Evolutionary conservation across 768 basidiomycete species (phyloP).

Genomic region (Pluteus cervinus): DNA sequence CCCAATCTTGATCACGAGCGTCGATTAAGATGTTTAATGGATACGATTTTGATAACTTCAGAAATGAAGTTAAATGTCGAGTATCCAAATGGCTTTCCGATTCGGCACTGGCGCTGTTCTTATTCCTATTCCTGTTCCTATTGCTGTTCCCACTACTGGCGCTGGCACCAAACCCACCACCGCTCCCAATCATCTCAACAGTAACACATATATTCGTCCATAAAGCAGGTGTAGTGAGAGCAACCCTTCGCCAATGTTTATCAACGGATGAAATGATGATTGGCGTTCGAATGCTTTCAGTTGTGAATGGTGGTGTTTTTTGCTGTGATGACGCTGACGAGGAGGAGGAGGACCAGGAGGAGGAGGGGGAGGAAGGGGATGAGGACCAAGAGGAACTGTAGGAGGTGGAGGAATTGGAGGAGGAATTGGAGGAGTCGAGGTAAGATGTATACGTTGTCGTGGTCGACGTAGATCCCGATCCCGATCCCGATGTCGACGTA

Average conservation of each 20-base stretch:
- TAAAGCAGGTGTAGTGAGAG: slow-evolving; percentile 39
- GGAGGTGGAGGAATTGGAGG: no score
- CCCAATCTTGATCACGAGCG: slow-evolving; percentile 53
- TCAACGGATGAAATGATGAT: slow-evolving; percentile 41
- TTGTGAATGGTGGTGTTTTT: slow-evolving; percentile 25
- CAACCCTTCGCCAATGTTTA: slow-evolving; percentile 47
- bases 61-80: slow-evolving; percentile 31
- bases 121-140: slow-evolving; percentile 8
- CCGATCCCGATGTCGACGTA: no score
- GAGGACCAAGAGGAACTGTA: no score
- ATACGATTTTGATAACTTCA: slow-evolving; percentile 40
- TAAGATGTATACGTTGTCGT: no score
- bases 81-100: slow-evolving; percentile 21
- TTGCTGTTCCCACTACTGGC: no score
- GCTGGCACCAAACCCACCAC: no score
- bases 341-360: slow-evolving; percentile 51
- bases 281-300: slow-evolving; percentile 38
- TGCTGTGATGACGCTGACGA: slow-evolving; percentile 33
- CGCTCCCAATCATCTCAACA: slow-evolving; percentile 26
- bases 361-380: slow-evolving; percentile 47
- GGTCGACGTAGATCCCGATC: no score
- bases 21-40: slow-evolving; percentile 54
- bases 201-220: slow-evolving; percentile 54
- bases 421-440: no score
- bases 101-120: slow-evolving; percentile 5